Evolutionary conservation across 2,329 filamentous ascomycete genomes (phyloP).

Genomic region (Ophiostoma pallidulum): DNA sequence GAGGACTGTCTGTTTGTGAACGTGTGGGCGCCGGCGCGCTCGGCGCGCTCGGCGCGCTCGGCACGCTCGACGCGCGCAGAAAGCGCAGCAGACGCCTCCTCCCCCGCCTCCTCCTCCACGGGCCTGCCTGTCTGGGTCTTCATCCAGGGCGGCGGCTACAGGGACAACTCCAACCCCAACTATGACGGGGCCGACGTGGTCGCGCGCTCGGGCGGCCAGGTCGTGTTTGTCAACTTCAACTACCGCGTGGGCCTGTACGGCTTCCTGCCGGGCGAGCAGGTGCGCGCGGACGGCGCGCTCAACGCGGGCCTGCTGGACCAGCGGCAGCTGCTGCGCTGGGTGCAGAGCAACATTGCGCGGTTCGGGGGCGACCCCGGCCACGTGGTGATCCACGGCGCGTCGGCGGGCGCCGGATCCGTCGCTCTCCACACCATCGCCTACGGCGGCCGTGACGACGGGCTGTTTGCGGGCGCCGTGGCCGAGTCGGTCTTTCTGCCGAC

Average conservation of each 20-base stretch:
- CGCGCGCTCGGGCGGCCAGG: constrained; percentile 23
- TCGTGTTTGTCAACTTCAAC: constrained; percentile 51
- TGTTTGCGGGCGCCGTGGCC: constrained; percentile 37
- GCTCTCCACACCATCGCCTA: constrained; percentile 27
- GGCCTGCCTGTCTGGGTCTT: constrained; percentile 39
- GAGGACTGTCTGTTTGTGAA: constrained; percentile 66
- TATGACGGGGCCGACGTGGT: constrained; percentile 41
- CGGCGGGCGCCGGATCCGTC: constrained; percentile 13
- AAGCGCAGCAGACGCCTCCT: too few relatives aligned
- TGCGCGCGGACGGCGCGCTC: constrained; percentile 41
- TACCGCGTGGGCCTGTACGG: constrained; percentile 54
- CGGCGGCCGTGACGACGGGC: constrained; percentile 33
- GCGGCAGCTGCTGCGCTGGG: constrained; percentile 49
- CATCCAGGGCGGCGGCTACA: constrained; percentile 45
- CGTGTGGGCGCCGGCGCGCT: constrained; percentile 46
- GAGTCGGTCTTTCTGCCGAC: constrained; percentile 42
- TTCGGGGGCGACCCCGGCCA: constrained; percentile 18
- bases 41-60: constrained; percentile 27
- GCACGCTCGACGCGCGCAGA: too few relatives aligned
- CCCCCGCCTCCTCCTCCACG: not conserved
- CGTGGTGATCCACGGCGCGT: constrained; percentile 13
- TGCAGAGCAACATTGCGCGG: constrained; percentile 44
- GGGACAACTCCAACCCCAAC: constrained; percentile 33
- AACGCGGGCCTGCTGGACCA: constrained; percentile 53
- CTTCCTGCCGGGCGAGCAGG: constrained; percentile 48